phyloP scores from a whole-genome alignment of 805 yeast genomes.

The Scheffersomyces amazonensis region DNA sequence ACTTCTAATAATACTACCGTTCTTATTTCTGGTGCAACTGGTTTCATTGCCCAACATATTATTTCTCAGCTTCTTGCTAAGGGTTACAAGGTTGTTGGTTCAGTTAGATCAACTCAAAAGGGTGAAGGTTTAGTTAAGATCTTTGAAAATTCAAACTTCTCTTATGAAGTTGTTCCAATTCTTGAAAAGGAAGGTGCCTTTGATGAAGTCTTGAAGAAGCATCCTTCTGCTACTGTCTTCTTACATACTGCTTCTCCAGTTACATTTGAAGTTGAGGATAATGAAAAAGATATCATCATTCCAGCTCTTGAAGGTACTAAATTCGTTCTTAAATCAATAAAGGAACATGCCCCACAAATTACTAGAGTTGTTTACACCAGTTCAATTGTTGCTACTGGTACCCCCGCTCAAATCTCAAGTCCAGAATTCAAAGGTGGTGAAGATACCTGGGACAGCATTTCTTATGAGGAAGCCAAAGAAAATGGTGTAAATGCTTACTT shows the following conservation, averaged over 20 bases:
- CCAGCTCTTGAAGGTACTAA: conserved; percentile 58
- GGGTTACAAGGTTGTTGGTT: conserved; percentile 47
- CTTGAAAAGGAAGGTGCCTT: conserved; percentile 44
- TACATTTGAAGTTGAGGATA: conserved; percentile 38
- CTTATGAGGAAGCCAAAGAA: conserved; percentile 45
- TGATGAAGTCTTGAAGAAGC: conserved; percentile 40
- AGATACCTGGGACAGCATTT: conserved; percentile 49
- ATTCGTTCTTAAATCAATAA: conserved; percentile 47
- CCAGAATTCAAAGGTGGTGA: conserved; percentile 37
- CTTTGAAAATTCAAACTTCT: conserved; percentile 22
- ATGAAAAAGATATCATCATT: conserved; percentile 47
- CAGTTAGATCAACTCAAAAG: conserved; percentile 45
- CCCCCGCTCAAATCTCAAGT: conserved; percentile 9
- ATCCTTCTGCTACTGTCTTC: conserved; percentile 50
- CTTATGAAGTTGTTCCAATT: conserved; percentile 46
- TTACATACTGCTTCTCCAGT: conserved; percentile 63
- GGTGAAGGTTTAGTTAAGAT: conserved; percentile 33
- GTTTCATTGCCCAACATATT: conserved; percentile 53
- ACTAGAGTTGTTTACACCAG: conserved; percentile 45
- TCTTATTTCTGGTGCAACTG: conserved; percentile 53
- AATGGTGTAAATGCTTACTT: conserved; percentile 43
- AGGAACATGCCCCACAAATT: conserved; percentile 39
- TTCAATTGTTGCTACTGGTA: conserved; percentile 50
- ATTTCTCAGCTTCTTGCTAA: conserved; percentile 36
- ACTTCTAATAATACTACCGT: too few species aligned